These are phyloP conservation scores for Anthostomella pinea DNA, from an alignment of 2,329 filamentous ascomycete species.

Conservation along the genomic window DNA sequence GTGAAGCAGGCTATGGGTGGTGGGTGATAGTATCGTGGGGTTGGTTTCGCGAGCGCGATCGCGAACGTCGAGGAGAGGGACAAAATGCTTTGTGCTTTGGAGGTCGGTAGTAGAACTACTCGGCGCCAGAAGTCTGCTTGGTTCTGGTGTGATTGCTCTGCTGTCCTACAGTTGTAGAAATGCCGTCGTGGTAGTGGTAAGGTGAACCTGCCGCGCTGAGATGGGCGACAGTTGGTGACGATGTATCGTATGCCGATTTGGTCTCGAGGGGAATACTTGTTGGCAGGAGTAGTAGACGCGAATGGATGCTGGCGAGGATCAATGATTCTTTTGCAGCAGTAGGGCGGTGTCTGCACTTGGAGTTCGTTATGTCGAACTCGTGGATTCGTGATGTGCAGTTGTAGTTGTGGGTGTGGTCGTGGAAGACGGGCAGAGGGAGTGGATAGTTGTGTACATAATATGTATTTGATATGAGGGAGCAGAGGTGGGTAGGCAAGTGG, in stretches of 20 bases:
- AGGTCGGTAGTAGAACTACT: too few relatives aligned
- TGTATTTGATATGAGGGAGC: constrained; percentile 31
- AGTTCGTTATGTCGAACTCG: constrained; percentile 19
- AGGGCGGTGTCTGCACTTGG: constrained; percentile 14
- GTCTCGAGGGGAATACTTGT: background rate
- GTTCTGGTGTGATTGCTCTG: constrained; percentile 6
- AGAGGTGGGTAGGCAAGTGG: constrained; percentile 12
- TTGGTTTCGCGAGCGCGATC: constrained; percentile 21
- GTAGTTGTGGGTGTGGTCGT: constrained; percentile 19
- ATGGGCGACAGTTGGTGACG: too few relatives aligned
- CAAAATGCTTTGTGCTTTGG: too few relatives aligned
- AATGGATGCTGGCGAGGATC: constrained; percentile 20
- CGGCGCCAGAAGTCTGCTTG: constrained; percentile 17
- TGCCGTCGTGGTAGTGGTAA: too few relatives aligned
- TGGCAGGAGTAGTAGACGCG: constrained; percentile 1
- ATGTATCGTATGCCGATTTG: constrained; percentile 1
- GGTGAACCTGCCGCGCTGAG: too few relatives aligned
- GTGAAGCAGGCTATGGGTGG: constrained; percentile 18
- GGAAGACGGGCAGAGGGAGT: constrained; percentile 22
- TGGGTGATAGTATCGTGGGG: constrained; percentile 15
- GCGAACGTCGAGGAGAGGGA: constrained; percentile 20
- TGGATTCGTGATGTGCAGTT: constrained; percentile 24
- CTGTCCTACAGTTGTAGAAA: too few relatives aligned
- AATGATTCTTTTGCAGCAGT: constrained; percentile 22
- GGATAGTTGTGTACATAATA: constrained; percentile 35